These are phyloP conservation scores for Neurospora sp. DNA, from an alignment of 495 filamentous ascomycete species.

Conservation along the genomic window DNA sequence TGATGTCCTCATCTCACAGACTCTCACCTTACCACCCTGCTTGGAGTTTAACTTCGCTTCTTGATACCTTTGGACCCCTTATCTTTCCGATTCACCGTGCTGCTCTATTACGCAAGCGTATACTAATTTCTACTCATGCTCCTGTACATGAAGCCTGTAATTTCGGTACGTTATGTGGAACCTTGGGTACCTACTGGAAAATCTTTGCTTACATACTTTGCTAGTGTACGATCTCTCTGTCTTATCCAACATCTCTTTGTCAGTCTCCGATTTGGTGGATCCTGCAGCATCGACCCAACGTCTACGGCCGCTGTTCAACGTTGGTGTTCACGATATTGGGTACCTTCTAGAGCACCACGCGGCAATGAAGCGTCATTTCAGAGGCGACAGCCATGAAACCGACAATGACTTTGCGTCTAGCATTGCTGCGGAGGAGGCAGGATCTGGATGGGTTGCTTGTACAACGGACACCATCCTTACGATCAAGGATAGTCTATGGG, in stretches of 20 bases:
- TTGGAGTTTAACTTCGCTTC: constrained; percentile 61
- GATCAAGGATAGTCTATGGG: constrained; percentile 77
- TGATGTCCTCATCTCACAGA: constrained; percentile 58
- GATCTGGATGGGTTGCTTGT: constrained; percentile 79
- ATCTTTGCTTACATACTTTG: constrained; percentile 1
- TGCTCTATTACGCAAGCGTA: constrained; percentile 77
- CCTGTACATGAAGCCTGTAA: constrained; percentile 81
- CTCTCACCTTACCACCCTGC: constrained; percentile 77
- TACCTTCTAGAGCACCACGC: constrained; percentile 50
- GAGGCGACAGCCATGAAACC: constrained; percentile 8
- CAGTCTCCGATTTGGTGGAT: constrained; percentile 55
- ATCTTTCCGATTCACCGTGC: constrained; percentile 85
- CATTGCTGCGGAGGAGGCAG: constrained; percentile 31
- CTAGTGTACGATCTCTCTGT: constrained; percentile 90
- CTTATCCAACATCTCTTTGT: constrained; percentile 63
- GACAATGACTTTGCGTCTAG: constrained; percentile 3
- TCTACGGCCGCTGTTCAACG: constrained; percentile 75
- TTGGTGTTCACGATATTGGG: constrained; percentile 88
- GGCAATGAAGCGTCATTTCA: constrained; percentile 19
- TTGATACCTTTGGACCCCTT: constrained; percentile 80
- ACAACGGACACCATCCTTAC: constrained; percentile 86
- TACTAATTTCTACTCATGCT: constrained; percentile 72
- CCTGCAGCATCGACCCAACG: constrained; percentile 49
- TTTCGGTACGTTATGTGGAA: constrained; percentile 51
- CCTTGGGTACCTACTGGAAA: background rate